phyloP scores from a whole-genome alignment of 352 stramenopile species.

The Globisporangium paroecandrum region DNA sequence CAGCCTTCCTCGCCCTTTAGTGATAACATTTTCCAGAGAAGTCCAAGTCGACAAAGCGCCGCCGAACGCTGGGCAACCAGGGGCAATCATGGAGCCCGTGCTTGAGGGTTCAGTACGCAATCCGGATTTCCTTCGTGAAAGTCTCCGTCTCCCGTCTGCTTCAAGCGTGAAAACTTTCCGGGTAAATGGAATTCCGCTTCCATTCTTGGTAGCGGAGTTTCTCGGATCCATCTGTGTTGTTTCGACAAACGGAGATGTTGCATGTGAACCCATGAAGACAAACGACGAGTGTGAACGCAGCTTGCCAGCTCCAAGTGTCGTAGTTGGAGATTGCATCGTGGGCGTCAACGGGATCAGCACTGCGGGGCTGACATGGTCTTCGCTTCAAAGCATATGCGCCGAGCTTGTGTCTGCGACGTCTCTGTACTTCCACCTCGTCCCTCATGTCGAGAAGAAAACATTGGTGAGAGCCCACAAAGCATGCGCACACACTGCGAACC shows the following conservation, averaged over 20 bases:
- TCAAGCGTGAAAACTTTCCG: slow-evolving; percentile 37
- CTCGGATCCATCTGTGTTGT: slow-evolving; percentile 35
- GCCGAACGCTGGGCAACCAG: neutral
- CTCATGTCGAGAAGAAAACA: slow-evolving; percentile 20
- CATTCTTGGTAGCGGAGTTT: slow-evolving; percentile 41
- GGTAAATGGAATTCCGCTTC: slow-evolving; percentile 29
- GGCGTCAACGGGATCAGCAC: slow-evolving; percentile 59
- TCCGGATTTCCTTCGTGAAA: slow-evolving; percentile 24
- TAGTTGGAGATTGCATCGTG: slow-evolving; percentile 53
- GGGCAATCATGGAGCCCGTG: slow-evolving; percentile 9
- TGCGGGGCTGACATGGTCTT: slow-evolving; percentile 39
- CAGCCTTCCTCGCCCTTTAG: slow-evolving; percentile 58
- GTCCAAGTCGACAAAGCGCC: slow-evolving; percentile 9
- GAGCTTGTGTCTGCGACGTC: slow-evolving; percentile 28
- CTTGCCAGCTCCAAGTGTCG: slow-evolving; percentile 17
- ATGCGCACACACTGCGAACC: slow-evolving; percentile 60
- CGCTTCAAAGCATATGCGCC: slow-evolving; percentile 35
- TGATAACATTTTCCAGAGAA: slow-evolving; percentile 60
- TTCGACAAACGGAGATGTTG: slow-evolving; percentile 31
- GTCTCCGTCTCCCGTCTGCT: slow-evolving; percentile 15
- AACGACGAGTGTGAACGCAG: slow-evolving; percentile 5
- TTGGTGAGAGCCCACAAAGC: slow-evolving; percentile 50
- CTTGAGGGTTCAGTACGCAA: slow-evolving; percentile 22
- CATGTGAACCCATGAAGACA: slow-evolving; percentile 25
- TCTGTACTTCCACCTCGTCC: slow-evolving; percentile 52